phyloP scores from a whole-genome alignment of 257 asterid genomes.

The Orobanche coerulescens region DNA sequence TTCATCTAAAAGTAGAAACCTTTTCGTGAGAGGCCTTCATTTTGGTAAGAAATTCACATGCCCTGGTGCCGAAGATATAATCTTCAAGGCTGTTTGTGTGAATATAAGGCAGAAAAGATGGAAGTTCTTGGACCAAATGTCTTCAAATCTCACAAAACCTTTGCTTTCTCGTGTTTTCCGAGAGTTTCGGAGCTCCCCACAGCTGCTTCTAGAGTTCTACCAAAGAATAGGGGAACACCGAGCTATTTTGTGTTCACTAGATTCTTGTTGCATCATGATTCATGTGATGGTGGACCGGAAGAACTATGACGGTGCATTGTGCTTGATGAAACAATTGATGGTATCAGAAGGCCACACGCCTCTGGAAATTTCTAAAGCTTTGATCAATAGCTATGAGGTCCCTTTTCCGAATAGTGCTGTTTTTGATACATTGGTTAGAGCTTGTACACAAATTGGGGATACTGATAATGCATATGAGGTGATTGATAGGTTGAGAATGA shows the following conservation, averaged over 20 bases:
- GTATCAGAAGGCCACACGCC: conserved; percentile 50
- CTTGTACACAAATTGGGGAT: conserved; percentile 63
- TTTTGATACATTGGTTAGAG: conserved; percentile 61
- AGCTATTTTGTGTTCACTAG: conserved; percentile 34
- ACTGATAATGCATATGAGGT: conserved; percentile 53
- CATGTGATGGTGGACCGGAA: conserved; percentile 44
- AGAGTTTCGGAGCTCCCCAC: conserved; percentile 51
- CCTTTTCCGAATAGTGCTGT: conserved; percentile 24
- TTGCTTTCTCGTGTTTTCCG: conserved; percentile 43
- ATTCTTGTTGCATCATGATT: conserved; percentile 47
- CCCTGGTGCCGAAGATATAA: conserved; percentile 55
- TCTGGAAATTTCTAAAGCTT: conserved; percentile 40
- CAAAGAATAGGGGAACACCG: conserved; percentile 31
- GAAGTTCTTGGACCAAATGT: conserved; percentile 50
- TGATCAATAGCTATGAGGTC: conserved; percentile 26
- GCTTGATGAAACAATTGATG: conserved; percentile 55
- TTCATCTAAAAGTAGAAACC: conserved; percentile 29
- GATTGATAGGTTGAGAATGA: conserved; percentile 37
- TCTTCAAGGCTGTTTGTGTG: conserved; percentile 55
- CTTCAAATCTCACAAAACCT: conserved; percentile 35
- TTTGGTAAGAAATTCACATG: conserved; percentile 34
- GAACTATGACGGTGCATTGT: conserved; percentile 54
- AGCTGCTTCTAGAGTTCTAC: conserved; percentile 43
- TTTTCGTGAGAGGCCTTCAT: conserved; percentile 50
- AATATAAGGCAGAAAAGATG: conserved; percentile 67